Evolutionary conservation across 768 basidiomycete species (phyloP).

Genomic region (Panaeolus cyanescens): DNA sequence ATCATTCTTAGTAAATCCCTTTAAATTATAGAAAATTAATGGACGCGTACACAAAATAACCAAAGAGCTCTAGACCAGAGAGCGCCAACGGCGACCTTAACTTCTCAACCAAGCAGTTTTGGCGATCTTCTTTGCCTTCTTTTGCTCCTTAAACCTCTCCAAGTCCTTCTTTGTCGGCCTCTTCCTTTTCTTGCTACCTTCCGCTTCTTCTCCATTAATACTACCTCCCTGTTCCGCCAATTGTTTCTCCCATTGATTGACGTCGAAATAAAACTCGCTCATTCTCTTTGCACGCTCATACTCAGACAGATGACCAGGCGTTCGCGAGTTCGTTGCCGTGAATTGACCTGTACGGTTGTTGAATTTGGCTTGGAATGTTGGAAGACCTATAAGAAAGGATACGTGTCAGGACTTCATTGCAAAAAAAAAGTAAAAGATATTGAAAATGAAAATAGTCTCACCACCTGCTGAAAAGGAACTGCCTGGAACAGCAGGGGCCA

Average conservation of each 20-base stretch:
- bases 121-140: conserved; percentile 78
- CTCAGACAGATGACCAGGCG: conserved; percentile 77
- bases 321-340: conserved; percentile 62
- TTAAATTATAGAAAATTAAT: not conserved
- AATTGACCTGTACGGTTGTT: conserved; percentile 84
- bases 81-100: conserved; percentile 23
- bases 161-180: conserved; percentile 81
- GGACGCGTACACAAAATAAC: not conserved
- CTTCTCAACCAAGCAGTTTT: conserved; percentile 89
- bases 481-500: conserved; percentile 32
- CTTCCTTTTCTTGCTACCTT: conserved; percentile 74
- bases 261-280: conserved; percentile 89
- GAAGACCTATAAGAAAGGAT: conserved; percentile 25
- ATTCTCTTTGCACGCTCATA: conserved; percentile 82
- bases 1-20: not conserved
- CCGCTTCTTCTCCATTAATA: conserved; percentile 34
- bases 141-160: conserved; percentile 85
- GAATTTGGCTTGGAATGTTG: conserved; percentile 69
- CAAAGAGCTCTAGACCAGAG: not conserved
- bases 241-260: conserved; percentile 76
- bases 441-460: conserved; percentile 12
- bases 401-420: not conserved
- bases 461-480: conserved; percentile 26
- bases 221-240: conserved; percentile 49
- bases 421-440: not conserved